phyloP scores from a whole-genome alignment of 1,139 yeast genomes.

The Lodderomyces metapsilosis region DNA sequence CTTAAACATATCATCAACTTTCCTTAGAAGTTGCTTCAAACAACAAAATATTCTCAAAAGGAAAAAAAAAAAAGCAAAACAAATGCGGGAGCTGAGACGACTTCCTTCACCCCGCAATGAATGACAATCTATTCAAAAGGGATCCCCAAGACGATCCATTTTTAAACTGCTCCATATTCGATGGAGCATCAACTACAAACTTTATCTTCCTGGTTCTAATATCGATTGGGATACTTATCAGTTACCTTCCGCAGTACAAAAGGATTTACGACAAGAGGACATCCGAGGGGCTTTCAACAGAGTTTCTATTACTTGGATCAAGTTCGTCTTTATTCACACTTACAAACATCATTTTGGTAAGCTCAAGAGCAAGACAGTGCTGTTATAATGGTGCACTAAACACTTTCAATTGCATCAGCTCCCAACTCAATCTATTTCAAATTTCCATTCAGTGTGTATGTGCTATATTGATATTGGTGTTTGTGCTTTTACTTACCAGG shows the following conservation, averaged over 20 bases:
- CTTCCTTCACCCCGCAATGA: background rate
- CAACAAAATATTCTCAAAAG: background rate
- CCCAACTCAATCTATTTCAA: constrained; percentile 69
- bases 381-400: constrained; percentile 42
- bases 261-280: constrained; percentile 58
- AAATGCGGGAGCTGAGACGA: too few relatives aligned
- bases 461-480: constrained; percentile 57
- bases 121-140: background rate
- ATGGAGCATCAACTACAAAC: constrained; percentile 45
- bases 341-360: constrained; percentile 63
- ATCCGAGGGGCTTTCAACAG: constrained; percentile 79
- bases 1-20: constrained; percentile 4
- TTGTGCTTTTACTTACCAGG: constrained; percentile 50
- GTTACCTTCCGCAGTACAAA: constrained; percentile 76
- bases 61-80: background rate
- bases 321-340: constrained; percentile 70
- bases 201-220: constrained; percentile 51
- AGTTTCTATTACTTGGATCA: constrained; percentile 70
- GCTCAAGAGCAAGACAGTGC: constrained; percentile 54
- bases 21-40: background rate
- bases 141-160: background rate
- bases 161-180: constrained; percentile 37
- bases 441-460: constrained; percentile 67
- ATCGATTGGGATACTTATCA: constrained; percentile 67
- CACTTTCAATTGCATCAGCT: constrained; percentile 62